Percentiles rank a stretch among this genome's conserved stretches.
Evolutionary conservation across 2,329 filamentous ascomycete genomes (phyloP).

Genomic region (Neopestalotiopsis sp.): DNA sequence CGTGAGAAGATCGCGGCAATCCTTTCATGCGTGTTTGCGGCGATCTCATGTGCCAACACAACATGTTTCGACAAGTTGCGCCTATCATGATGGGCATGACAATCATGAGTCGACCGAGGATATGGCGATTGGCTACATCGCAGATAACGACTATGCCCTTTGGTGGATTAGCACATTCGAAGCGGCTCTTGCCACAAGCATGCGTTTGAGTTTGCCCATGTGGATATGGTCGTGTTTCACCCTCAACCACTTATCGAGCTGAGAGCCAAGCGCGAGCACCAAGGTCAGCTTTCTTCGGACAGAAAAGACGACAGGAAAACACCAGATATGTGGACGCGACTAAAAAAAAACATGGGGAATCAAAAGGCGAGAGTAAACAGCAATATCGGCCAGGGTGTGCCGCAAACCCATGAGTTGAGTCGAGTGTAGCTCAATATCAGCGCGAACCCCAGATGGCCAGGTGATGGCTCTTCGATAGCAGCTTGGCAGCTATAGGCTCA

Average conservation of each 20-base stretch:
- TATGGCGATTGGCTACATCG: neutral
- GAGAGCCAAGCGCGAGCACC: neutral
- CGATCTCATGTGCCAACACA: constrained; percentile 6
- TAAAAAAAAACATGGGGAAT: neutral
- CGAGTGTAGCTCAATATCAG: neutral
- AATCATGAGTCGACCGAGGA: neutral
- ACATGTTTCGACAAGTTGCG: constrained; percentile 9
- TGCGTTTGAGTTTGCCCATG: constrained; percentile 35
- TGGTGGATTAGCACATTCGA: constrained; percentile 26
- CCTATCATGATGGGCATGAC: neutral
- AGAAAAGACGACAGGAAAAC: neutral
- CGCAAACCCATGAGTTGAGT: constrained; percentile 3
- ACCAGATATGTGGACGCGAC: neutral
- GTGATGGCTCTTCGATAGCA: neutral
- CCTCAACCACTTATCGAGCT: constrained; percentile 18
- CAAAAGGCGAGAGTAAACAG: neutral
- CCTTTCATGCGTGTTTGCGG: constrained; percentile 2
- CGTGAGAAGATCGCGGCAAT: neutral
- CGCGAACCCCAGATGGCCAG: neutral
- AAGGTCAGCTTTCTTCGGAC: neutral
- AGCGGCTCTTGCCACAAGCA: constrained; percentile 31
- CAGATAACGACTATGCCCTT: neutral
- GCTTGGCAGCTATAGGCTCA: constrained; percentile 11
- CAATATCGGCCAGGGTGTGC: constrained; percentile 4
- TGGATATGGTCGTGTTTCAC: constrained; percentile 43